Conservation (phyloP, 768 basidiomycete genomes). For the Gloeostereum incarnatum region DNA sequence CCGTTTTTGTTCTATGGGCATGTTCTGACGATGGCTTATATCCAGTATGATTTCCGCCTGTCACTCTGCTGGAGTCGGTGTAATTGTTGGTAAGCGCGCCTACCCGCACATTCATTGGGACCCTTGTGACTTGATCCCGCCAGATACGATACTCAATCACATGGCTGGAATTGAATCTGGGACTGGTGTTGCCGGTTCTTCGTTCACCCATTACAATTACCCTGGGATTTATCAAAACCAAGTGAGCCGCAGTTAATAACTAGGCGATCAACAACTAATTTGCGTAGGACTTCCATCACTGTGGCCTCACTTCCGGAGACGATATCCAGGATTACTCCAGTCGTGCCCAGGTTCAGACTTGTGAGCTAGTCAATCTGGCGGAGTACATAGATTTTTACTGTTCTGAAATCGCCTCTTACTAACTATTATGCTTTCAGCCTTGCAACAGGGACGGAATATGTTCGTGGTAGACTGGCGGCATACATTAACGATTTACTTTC, state of each 20-base stretch:
- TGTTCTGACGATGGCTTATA: background rate
- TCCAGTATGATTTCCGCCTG: conserved; percentile 38
- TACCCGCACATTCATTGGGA: no score
- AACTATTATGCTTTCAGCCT: conserved; percentile 32
- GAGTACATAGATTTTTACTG: conserved; percentile 28
- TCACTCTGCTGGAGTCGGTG: conserved; percentile 45
- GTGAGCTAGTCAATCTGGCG: conserved; percentile 39
- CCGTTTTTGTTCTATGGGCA: conserved; percentile 5
- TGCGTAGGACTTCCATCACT: conserved; percentile 50
- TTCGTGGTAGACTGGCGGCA: conserved; percentile 39
- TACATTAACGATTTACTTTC: conserved; percentile 55
- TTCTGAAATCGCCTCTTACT: background rate
- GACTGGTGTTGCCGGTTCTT: conserved; percentile 37
- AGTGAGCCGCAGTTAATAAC: conserved; percentile 14
- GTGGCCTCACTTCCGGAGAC: conserved; percentile 42
- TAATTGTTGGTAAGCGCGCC: conserved; percentile 34
- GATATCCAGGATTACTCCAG: conserved; percentile 48
- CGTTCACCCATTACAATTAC: conserved; percentile 45
- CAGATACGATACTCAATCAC: conserved; percentile 58
- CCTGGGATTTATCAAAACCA: conserved; percentile 36
- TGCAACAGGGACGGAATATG: conserved; percentile 53
- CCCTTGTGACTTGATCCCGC: background rate
- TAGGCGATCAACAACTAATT: background rate
- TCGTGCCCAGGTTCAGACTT: conserved; percentile 47
- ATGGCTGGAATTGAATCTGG: conserved; percentile 47